phyloP scores from a whole-genome alignment of 139 green algal genomes.

The Chlorella sp. region DNA sequence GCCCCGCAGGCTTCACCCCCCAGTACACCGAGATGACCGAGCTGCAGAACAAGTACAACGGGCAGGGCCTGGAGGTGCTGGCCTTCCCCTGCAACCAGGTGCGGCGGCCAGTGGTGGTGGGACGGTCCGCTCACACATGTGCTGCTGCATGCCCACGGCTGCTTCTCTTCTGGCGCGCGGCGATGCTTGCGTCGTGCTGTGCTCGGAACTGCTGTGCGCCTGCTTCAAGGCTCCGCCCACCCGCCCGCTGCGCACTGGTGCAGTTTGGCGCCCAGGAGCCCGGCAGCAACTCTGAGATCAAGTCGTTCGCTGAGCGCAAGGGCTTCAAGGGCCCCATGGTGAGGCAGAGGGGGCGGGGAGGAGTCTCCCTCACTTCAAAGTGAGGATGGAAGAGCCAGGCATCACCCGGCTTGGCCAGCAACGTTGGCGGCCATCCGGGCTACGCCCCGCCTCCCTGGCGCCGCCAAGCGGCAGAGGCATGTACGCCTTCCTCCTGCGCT shows the following conservation, averaged over 20 bases:
- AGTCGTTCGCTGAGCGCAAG: conserved; percentile 72
- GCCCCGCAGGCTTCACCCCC: conserved; percentile 53
- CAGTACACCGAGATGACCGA: conserved; percentile 73
- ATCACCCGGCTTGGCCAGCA: no score
- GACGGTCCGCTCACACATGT: neutral
- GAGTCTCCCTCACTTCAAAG: no score
- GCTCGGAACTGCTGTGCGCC: no score
- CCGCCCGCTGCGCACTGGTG: neutral
- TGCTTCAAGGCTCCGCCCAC: neutral
- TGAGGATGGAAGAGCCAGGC: no score
- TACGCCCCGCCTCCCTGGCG: no score
- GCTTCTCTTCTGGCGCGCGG: no score
- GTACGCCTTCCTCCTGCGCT: no score
- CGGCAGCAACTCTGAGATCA: conserved; percentile 72
- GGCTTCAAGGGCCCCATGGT: conserved; percentile 71
- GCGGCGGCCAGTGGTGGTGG: neutral
- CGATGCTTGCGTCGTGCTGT: no score
- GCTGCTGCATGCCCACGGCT: neutral
- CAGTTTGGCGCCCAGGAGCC: conserved; percentile 84
- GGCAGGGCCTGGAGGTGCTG: conserved; percentile 77
- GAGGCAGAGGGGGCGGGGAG: conserved; percentile 43
- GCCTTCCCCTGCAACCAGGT: conserved; percentile 81
- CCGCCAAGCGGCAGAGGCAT: no score
- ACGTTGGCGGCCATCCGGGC: no score
- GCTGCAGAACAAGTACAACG: conserved; percentile 79